Conservation (phyloP, 345 rosid species). For the Dimocarpus longan region DNA sequence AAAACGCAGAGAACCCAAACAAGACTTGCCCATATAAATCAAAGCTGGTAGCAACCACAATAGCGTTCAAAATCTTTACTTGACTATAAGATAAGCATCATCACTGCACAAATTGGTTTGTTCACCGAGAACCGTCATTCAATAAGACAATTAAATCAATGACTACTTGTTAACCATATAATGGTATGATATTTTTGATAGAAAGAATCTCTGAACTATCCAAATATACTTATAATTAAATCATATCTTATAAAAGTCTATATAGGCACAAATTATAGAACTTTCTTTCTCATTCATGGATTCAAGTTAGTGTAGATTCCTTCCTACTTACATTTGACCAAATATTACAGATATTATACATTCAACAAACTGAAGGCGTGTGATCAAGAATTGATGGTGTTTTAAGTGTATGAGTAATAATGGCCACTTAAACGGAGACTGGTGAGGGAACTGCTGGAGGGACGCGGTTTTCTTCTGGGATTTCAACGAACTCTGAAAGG, state of each 20-base stretch:
- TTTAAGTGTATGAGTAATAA: background rate
- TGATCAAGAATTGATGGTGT: background rate
- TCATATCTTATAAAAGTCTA: too few relatives aligned
- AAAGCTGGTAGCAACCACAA: background rate
- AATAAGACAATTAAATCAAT: too few relatives aligned
- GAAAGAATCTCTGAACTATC: too few relatives aligned
- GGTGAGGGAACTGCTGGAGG: slow-evolving; percentile 55
- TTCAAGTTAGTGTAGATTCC: slow-evolving; percentile 13
- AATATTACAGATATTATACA: slow-evolving; percentile 21
- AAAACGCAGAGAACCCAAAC: slow-evolving; percentile 24
- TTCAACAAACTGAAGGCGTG: background rate
- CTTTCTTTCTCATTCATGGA: slow-evolving; percentile 7
- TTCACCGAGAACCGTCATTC: too few relatives aligned
- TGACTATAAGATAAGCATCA: too few relatives aligned
- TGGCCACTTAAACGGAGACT: slow-evolving; percentile 43
- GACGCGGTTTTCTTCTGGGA: slow-evolving; percentile 78
- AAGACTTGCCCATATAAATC: slow-evolving; percentile 14
- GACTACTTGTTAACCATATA: too few relatives aligned
- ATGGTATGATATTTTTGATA: too few relatives aligned
- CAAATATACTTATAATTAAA: too few relatives aligned
- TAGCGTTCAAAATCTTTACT: too few relatives aligned
- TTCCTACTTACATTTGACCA: slow-evolving; percentile 14
- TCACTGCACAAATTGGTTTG: too few relatives aligned
- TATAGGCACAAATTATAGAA: background rate
- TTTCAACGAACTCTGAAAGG: slow-evolving; percentile 87